Percentiles rank a stretch among this genome's conserved stretches.
phyloP scores from a whole-genome alignment of 169 alveolate species.

The Plasmodium vivax region DNA sequence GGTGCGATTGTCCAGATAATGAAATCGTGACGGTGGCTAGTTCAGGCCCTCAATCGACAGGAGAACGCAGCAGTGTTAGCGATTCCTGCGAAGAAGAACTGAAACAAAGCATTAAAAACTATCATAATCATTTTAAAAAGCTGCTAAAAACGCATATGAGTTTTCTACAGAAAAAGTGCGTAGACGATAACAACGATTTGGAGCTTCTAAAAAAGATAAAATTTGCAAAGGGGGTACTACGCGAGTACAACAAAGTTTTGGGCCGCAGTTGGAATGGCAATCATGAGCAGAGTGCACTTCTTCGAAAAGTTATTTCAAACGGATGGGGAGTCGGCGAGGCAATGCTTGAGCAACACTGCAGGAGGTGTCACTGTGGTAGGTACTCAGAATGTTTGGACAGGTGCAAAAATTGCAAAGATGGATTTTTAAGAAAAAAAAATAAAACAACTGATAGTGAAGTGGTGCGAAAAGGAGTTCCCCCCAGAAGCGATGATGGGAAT shows the following conservation, averaged over 20 bases:
- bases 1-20: neutral
- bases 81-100: neutral
- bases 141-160: neutral
- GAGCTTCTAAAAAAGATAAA: conserved; percentile 21
- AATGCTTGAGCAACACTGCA: neutral
- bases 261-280: neutral
- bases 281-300: neutral
- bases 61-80: neutral
- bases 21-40: neutral
- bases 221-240: conserved; percentile 25
- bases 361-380: neutral
- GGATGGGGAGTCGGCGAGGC: neutral
- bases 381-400: neutral
- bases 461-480: neutral
- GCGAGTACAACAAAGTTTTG: conserved; percentile 11
- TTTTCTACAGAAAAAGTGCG: neutral
- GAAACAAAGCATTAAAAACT: neutral
- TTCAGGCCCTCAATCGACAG: neutral
- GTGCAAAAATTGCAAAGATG: neutral
- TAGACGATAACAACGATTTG: conserved; percentile 17
- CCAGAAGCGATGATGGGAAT: neutral
- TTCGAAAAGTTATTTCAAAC: neutral
- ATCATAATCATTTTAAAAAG: conserved; percentile 16
- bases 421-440: conserved; percentile 4
- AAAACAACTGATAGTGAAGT: neutral